Evolutionary conservation across 768 basidiomycete species (phyloP), one percentile per base, ranked within the genome.

Genomic region (Mycena haematopus): DNA sequence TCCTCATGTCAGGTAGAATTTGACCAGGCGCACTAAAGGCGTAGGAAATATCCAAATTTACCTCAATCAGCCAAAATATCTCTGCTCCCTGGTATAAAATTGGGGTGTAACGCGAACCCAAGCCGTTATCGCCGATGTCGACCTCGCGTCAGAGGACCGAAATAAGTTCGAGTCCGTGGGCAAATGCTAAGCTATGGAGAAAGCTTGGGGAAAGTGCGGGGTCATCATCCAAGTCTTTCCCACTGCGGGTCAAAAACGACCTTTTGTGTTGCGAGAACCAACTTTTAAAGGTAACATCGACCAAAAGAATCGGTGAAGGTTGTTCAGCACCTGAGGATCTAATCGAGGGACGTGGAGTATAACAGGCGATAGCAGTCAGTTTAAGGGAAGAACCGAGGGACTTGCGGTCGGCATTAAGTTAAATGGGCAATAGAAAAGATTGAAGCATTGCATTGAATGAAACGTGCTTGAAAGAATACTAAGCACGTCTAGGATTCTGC

Each of bases 181-280:
- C 13, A 49, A 54, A 42, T 22, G 6, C 52, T 13, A 38, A 54
- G 52, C n/a, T 15, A 58, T 52, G 63, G 63, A 42, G 57, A 64
- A 64, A 64, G 29, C 50, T 51, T 55, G 57, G 57, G 24, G 57
- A 64, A 59, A 64, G 53, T 58, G 57, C 62, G 62, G 57, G 44
- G 31, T 56, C 15, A 56, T 49, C 53, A 27, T 49, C 53, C 17
- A 40, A 49, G 11, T 22, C 3, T 21, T 63, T 59, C 45, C 52
- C 45, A 52, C 35, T n/a, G n/a, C 3, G 31, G 7, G 40, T 15
- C 40, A 40, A 27, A 27, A 31, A 51, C 8, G 8, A 24, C 29
- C 29, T 21, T 19, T 3, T 21, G 21, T 42, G 22, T 36, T 46
- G 31, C 44, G 8, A 45, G 44, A 49, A 40, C 2, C 21, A 36